A percentile compares a stretch with the other conserved stretches of the same genome.
These are phyloP conservation scores for Knoxia roxburghii DNA, from an alignment of 257 asterid genomes.

Conservation along the genomic window DNA sequence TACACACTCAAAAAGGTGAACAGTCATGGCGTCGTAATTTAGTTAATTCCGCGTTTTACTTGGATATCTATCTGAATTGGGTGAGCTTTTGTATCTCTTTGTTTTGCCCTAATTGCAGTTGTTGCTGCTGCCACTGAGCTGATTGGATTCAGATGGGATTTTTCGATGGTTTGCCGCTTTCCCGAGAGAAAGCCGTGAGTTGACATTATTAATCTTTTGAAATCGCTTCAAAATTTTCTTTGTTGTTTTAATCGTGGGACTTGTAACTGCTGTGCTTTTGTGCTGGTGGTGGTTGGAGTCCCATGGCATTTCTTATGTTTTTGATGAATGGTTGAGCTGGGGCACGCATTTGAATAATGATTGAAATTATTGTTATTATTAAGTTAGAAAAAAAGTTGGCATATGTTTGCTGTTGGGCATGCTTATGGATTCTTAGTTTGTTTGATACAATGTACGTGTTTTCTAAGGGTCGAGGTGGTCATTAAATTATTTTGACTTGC, in stretches of 20 bases:
- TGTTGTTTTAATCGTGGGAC: conserved; percentile 8
- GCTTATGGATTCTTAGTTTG: not conserved
- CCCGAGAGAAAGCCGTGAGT: conserved; percentile 80
- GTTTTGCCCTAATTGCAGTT: not conserved
- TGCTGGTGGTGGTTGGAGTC: not conserved
- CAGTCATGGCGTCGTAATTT: not conserved
- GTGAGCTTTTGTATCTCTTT: not conserved
- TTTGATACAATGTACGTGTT: not conserved
- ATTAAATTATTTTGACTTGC: not conserved
- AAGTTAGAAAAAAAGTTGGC: not conserved
- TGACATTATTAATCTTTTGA: not conserved
- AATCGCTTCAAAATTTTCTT: not conserved
- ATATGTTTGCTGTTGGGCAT: not conserved
- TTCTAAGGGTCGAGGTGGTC: not conserved
- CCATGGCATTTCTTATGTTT: not conserved
- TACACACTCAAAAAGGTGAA: not conserved
- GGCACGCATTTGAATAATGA: not conserved
- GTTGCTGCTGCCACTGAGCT: conserved; percentile 31
- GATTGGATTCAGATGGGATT: conserved; percentile 63
- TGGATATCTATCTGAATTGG: not conserved
- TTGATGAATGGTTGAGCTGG: not conserved
- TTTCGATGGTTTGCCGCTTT: conserved; percentile 86
- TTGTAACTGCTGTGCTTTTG: conserved; percentile 7
- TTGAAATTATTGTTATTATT: not conserved
- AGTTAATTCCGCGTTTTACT: not conserved